A percentile compares a stretch with the other conserved stretches of the same genome.
phyloP scores from a whole-genome alignment of 108 stramenopile species.

The Parietichytrium sp. region DNA sequence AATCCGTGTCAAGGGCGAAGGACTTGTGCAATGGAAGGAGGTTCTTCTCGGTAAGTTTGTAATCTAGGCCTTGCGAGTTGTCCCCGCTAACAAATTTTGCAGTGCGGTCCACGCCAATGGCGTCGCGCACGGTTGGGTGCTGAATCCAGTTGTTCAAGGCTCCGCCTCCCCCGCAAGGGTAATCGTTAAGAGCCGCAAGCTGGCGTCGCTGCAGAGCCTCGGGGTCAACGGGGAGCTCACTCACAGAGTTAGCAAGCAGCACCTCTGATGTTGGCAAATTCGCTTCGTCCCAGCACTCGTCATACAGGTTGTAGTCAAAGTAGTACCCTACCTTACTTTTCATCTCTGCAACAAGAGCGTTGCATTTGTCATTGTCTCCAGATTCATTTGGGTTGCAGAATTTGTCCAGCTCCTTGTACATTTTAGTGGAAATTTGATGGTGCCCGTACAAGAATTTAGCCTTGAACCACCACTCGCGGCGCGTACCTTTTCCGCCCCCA shows the following conservation, averaged over 20 bases:
- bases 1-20: conserved; percentile 38
- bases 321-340: conserved; percentile 62
- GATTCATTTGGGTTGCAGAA: conserved; percentile 50
- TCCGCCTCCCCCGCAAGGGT: conserved; percentile 63
- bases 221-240: neutral
- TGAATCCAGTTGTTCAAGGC: conserved; percentile 63
- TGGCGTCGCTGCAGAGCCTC: neutral
- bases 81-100: conserved; percentile 64
- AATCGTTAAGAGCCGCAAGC: conserved; percentile 67
- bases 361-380: conserved; percentile 48
- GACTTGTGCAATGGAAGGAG: conserved; percentile 59
- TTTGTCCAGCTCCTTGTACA: conserved; percentile 60
- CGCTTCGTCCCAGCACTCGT: conserved; percentile 68
- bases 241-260: neutral
- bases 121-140: conserved; percentile 56
- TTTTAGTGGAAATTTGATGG: conserved; percentile 63
- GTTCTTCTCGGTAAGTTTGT: conserved; percentile 69
- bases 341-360: conserved; percentile 50
- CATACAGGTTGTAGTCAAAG: conserved; percentile 71
- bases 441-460: conserved; percentile 72
- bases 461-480: conserved; percentile 55
- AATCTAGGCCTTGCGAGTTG: conserved; percentile 61
- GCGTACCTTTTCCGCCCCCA: neutral
- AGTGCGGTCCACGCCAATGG: conserved; percentile 58
- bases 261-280: conserved; percentile 44